Percentiles rank a stretch among this genome's conserved stretches.
Evolutionary conservation across 164 flowering plant species (phyloP).

Genomic region (Buxus sempervirens): DNA sequence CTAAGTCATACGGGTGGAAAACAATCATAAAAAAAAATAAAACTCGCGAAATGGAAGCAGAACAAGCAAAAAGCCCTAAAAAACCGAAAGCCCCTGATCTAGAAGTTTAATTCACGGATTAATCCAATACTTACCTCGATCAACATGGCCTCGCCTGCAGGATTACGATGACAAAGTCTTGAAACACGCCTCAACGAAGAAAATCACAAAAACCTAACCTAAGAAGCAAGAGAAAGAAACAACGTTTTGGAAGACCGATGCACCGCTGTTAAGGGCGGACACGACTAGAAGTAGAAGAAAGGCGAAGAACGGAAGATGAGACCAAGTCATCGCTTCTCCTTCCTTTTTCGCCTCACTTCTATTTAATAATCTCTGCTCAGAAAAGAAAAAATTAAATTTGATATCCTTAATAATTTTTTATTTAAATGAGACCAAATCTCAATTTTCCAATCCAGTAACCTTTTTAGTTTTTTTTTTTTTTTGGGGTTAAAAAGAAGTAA

Average conservation of each 20-base stretch:
- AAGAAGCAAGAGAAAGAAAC: background rate
- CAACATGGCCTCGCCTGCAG: conserved; percentile 6
- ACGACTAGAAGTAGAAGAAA: background rate
- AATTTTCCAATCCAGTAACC: too few species aligned
- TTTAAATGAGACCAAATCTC: too few species aligned
- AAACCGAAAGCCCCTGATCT: conserved; percentile 5
- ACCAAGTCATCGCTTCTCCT: background rate
- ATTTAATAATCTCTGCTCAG: too few species aligned
- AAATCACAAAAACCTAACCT: conserved; percentile 2
- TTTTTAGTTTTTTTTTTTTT: background rate
- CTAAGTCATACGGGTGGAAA: background rate
- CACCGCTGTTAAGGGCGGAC: conserved; percentile 1
- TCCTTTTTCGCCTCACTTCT: background rate
- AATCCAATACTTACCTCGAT: conserved; percentile 19
- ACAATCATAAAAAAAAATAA: background rate
- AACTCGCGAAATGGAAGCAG: background rate
- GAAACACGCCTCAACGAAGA: background rate
- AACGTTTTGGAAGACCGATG: background rate
- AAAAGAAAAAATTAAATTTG: too few species aligned
- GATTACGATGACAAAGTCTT: background rate
- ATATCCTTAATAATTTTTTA: too few species aligned
- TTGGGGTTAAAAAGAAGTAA: too few species aligned
- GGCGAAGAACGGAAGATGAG: background rate
- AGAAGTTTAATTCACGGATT: conserved; percentile 4
- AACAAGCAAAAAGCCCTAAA: conserved; percentile 7